Base-by-base conservation (phyloP, 495 filamentous ascomycete species). In the Staphylotrichum tortipilum region DNA sequence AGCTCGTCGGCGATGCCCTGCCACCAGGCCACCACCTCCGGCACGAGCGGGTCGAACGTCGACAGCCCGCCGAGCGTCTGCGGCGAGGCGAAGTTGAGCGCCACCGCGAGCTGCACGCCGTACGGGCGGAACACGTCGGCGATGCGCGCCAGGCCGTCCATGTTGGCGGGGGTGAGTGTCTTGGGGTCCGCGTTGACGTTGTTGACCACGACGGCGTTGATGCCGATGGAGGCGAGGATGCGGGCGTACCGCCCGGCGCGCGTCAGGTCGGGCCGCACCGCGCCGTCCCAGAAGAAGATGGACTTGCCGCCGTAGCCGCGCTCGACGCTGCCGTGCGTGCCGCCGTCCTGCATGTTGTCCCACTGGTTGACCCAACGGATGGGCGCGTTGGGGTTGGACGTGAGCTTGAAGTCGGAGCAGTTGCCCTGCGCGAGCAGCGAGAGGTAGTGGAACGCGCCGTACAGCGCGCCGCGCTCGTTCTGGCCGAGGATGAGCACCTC, bases 351-450 rank as follows among this genome's bases (percentile, higher is more conserved):
- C 63, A 85, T 68, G 52, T 88, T 85, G 60, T 86, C 81, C 84
- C 83, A 88, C 52, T 88, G 74, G 59, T 86, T 86, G 2, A 80
- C 73, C 82, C 82, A 86, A 52, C 84, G 72, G 36, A 86, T 79
- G 0, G 78, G 76, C 0, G 78, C 80, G 29, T 72, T 68, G 0
- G 84, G 82, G 51, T 77, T 85, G 4, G 73, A 70, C 5, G 73
- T 62, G 12, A 76, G 71, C 29, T 74, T 62, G 24, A 78, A 73
- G 15, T 73, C 59, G 3, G 76, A 73, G 52, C 81, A 73, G 50
- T 83, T 79, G 10, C 76, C 79, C 59, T 83, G 81, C 3, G 75
- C 77, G 23, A 88, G 63, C 56, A 72, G 70, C 18, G 79, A 80
- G 19, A 88, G 69, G 49, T 84, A 86, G 52, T 85, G 76, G 57